Conservation (phyloP, 75 land plant species). For the Selaginella tamariscina region DNA sequence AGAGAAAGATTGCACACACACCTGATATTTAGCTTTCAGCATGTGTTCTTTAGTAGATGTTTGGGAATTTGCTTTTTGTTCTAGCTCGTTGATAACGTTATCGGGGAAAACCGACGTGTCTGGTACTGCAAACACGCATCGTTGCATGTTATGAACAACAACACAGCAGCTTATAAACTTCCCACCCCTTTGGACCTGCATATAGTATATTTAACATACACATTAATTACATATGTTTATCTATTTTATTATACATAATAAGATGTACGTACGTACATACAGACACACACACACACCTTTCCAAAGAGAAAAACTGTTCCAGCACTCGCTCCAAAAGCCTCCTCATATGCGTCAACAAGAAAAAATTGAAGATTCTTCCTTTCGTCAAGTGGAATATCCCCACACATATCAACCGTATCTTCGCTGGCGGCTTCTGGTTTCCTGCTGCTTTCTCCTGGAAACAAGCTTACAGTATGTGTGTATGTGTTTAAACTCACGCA, state of each 20-base stretch:
- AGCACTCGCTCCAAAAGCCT: slow-evolving; percentile 56
- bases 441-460: background rate
- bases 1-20: slow-evolving; percentile 7
- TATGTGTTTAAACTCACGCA: too few relatives aligned
- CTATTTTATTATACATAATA: background rate
- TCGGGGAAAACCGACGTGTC: slow-evolving; percentile 38
- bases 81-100: slow-evolving; percentile 32
- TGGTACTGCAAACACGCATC: slow-evolving; percentile 87
- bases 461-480: too few relatives aligned
- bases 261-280: background rate
- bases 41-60: slow-evolving; percentile 19
- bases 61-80: slow-evolving; percentile 30
- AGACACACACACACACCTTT: slow-evolving; percentile 42
- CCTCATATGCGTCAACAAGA: slow-evolving; percentile 85
- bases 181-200: slow-evolving; percentile 57
- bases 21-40: slow-evolving; percentile 47
- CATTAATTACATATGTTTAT: too few relatives aligned
- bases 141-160: slow-evolving; percentile 70
- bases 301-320: slow-evolving; percentile 96
- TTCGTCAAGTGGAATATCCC: too few relatives aligned
- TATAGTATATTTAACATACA: too few relatives aligned
- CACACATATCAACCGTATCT: background rate
- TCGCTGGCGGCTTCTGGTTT: background rate
- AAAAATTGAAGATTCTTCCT: slow-evolving; percentile 70
- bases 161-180: slow-evolving; percentile 86